A percentile compares a stretch with the other conserved stretches of the same genome.
Evolutionary conservation across 257 asterid genomes (phyloP).

Genomic region (Cruciata laevipes): DNA sequence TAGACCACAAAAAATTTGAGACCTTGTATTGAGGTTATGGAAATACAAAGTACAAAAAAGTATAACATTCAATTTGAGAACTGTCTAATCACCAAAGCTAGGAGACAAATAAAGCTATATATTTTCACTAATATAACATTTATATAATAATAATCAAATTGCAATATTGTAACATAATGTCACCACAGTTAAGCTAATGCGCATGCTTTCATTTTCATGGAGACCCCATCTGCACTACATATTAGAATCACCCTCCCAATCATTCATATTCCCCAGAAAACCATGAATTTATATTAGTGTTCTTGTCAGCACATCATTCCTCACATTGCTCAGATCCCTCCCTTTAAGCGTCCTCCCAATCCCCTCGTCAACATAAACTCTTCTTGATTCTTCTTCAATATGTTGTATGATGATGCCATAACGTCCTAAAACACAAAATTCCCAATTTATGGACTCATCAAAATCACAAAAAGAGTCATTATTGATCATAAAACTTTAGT

Average conservation of each 20-base stretch:
- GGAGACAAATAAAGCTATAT: constrained; percentile 4
- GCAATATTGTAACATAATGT: neutral
- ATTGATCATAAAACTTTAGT: constrained; percentile 1
- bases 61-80: no score
- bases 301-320: constrained; percentile 50
- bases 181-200: neutral
- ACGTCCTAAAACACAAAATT: neutral
- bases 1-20: no score
- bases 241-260: neutral
- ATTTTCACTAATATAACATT: neutral
- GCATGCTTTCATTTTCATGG: constrained; percentile 5
- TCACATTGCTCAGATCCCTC: constrained; percentile 51
- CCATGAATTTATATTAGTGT: constrained; percentile 21
- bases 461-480: neutral
- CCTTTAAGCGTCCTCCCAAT: constrained; percentile 68
- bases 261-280: constrained; percentile 3
- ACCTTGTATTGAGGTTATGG: no score
- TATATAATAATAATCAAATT: neutral
- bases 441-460: neutral
- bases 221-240: constrained; percentile 10
- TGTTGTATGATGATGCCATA: constrained; percentile 8
- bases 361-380: constrained; percentile 69
- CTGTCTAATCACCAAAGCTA: neutral
- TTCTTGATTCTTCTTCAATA: constrained; percentile 40
- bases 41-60: no score